Conservation (phyloP, 1,139 yeast genomes). For the Nadsonia starkeyi-henricii region DNA sequence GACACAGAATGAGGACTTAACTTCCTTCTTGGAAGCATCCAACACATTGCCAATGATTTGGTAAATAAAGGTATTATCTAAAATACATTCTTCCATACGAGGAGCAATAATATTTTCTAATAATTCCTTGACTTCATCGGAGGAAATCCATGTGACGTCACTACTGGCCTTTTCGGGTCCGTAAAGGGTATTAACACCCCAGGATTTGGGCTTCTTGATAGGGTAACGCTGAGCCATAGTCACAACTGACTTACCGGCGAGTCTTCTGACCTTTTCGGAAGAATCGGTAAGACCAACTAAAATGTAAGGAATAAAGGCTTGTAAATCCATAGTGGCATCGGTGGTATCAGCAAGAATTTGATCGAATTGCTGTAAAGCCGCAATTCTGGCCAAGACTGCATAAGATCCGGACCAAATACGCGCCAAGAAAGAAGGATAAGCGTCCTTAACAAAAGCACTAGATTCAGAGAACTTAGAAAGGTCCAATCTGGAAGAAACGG, state of each 20-base stretch:
- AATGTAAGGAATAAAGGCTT: slow-evolving; percentile 21
- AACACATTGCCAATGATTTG: neutral
- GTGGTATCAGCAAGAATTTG: slow-evolving; percentile 9
- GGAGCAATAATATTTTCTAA: slow-evolving; percentile 29
- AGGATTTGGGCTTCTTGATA: slow-evolving; percentile 27
- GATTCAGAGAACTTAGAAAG: slow-evolving; percentile 4
- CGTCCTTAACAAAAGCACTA: slow-evolving; percentile 9
- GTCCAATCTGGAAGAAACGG: slow-evolving; percentile 3
- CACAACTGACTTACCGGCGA: slow-evolving; percentile 29
- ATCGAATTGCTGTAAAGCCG: slow-evolving; percentile 17
- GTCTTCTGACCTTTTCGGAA: slow-evolving; percentile 25
- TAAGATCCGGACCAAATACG: slow-evolving; percentile 20
- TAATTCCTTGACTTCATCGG: slow-evolving; percentile 46
- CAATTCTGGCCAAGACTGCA: slow-evolving; percentile 19
- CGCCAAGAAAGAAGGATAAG: slow-evolving; percentile 19
- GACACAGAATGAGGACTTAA: slow-evolving; percentile 4
- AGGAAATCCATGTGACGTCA: slow-evolving; percentile 41
- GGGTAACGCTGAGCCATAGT: slow-evolving; percentile 22
- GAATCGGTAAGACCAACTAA: slow-evolving; percentile 18
- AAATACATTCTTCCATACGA: slow-evolving; percentile 26
- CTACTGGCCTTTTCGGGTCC: slow-evolving; percentile 32
- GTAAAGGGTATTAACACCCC: slow-evolving; percentile 29
- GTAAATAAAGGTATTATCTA: slow-evolving; percentile 32
- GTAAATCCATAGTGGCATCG: slow-evolving; percentile 18
- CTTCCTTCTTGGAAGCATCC: neutral